Base-by-base conservation (phyloP, 139 green algal genomes). In the Deuterostichococcus epilithicus region DNA sequence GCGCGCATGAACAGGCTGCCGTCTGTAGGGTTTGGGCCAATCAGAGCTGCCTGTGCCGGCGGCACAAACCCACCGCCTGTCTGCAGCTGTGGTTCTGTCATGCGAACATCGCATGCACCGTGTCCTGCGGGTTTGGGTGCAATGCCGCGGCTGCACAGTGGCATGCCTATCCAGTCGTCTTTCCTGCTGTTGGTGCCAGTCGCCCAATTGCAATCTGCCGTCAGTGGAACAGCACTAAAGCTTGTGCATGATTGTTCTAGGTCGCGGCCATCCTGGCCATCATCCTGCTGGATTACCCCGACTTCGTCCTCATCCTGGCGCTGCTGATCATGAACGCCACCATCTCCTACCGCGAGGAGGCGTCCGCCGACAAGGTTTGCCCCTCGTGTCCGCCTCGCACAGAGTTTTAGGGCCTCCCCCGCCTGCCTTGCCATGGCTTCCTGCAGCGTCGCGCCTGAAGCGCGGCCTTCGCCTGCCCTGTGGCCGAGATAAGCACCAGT, bases 221-320 rank as follows among this genome's bases (percentile, higher is more conserved):
- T n/a, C n/a, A n/a, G n/a, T n/a, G n/a, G n/a, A n/a, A 34, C 65
- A 37, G n/a, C 65, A 71, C 65, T 75, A 36, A 6, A 34, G 0
- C 37, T 30, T 74, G 66, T 42, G 74, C 66, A 68, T 74, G 23
- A 71, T 44, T 32, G 35, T 26, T 96, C 89, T 91, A 97, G 78
- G 83, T 85, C 0, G 86, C 92, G 5, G 92, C 90, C 42, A 93
- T 97, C 58, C 90, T 97, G 44, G 87, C 92, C 68, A 95, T 96
- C 72, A 84, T 77, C 0, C 80, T 97, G 73, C 85, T 93, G 38
- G 91, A 95, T 82, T 94, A 92, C 28, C 90, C 87, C 3, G 89
- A 96, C 74, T 93, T 96, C 65, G 83, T 79, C 2, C 83, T 94
- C 18, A 87, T 91, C 69, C 35, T 90, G 26, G 45, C 81, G 28